Percentiles rank a stretch among this genome's conserved stretches.
Conservation (phyloP, 2,329 filamentous ascomycete species). For the Colletotrichum sp. region DNA sequence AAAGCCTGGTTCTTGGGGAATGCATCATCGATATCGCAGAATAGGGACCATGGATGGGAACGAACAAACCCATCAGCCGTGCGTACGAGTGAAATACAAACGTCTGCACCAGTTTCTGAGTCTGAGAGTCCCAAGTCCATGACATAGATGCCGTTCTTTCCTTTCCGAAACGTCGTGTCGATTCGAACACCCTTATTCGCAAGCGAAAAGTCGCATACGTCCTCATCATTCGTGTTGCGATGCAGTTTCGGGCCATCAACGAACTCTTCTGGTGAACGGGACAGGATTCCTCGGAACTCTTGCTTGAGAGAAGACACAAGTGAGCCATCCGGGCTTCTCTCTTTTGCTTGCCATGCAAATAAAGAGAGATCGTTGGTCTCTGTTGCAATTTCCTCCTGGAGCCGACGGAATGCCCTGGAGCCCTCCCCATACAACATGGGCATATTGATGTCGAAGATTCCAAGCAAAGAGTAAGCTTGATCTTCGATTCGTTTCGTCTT, state of each 20-base stretch:
- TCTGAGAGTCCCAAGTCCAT: not conserved
- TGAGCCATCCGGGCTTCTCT: no score
- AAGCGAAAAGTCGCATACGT: not conserved
- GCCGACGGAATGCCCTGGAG: slow-evolving; percentile 23
- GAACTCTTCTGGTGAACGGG: no score
- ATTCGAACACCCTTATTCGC: not conserved
- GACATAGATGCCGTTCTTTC: not conserved
- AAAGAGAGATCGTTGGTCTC: not conserved
- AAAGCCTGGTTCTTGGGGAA: no score
- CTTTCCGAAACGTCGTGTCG: not conserved
- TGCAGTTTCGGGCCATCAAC: no score
- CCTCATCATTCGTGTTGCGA: not conserved
- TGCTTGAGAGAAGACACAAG: no score
- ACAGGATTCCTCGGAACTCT: not conserved
- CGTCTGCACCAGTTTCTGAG: not conserved
- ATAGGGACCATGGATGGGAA: not conserved
- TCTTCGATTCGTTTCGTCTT: slow-evolving; percentile 26
- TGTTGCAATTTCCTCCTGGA: slow-evolving; percentile 2
- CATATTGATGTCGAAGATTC: slow-evolving; percentile 32
- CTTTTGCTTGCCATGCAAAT: not conserved
- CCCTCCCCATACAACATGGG: slow-evolving; percentile 30
- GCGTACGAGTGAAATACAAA: not conserved
- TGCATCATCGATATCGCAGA: not conserved
- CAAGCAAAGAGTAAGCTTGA: slow-evolving; percentile 28
- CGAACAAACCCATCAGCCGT: not conserved